Base-by-base conservation (phyloP, 179 eudicot genomes). In the Silene noctiflora region DNA sequence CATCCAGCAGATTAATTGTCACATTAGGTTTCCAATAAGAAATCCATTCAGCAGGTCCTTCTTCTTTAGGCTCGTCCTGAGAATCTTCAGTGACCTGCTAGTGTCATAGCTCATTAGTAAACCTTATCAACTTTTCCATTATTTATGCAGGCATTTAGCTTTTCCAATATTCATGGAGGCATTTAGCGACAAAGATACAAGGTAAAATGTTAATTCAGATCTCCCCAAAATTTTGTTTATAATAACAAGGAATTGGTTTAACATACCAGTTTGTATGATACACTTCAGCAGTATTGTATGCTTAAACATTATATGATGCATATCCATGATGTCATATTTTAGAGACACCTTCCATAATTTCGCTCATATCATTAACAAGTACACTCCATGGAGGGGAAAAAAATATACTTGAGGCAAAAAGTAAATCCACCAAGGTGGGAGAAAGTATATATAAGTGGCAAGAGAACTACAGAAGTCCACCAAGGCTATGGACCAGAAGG, bases 11-110 rank as follows among this genome's bases (percentile, higher is more conserved):
- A 81, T 95, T 95, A 73, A 95, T 86, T 8, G 99, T 95, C 75
- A 95, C 79, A 83, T 95, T 95, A 74, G 98, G 97, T 81, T 91
- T 95, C 99, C 99, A 95, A 78, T 95, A 95, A 74, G 98, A 86
- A 55, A 88, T 79, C 98, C 98, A 95, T 78, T 86, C 97, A 78
- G 75, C 83, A 7, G 92, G 99, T 17, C 81, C 89, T 72, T 87
- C 96, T 75, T 89, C 99, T 81, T 90, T 88, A 64, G 78, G 55
- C 75, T 83, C 92, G 75, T 55, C 73, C 73, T 81, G 67, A 78
- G 83, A 67, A 70, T 85, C 91, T 74, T 85, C 92, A 58, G 74
- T 81, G 65, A 72, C 97, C 99, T 93, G 84, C 83, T 64, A 72
- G 51, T 16, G 11, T 31, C 67, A 82, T 76, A 76, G 73, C 4